Conservation (phyloP, 2,329 filamentous ascomycete species). For the Fusarium lyarnte region DNA sequence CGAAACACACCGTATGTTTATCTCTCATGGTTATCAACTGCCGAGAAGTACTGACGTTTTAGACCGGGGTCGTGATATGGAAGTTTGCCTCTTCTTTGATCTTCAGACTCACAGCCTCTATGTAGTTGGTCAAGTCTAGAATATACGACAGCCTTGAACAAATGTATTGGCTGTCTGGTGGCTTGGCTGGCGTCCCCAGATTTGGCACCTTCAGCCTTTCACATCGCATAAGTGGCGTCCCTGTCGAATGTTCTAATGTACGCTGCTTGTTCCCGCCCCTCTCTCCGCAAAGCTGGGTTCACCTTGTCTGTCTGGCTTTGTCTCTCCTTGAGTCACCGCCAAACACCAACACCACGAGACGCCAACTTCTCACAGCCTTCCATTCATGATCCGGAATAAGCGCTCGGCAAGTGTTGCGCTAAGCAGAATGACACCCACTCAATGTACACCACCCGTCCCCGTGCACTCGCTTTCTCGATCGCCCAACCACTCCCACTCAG, state of each 20-base stretch:
- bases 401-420: slow-evolving; percentile 34
- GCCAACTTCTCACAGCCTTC: slow-evolving; percentile 2
- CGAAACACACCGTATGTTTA: slow-evolving; percentile 11
- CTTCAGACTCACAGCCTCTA: background rate
- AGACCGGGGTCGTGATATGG: background rate
- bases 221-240: slow-evolving; percentile 30
- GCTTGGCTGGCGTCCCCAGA: slow-evolving; percentile 36
- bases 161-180: slow-evolving; percentile 28
- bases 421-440: slow-evolving; percentile 32
- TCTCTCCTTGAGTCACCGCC: slow-evolving; percentile 16
- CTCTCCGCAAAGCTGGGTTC: slow-evolving; percentile 28
- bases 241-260: slow-evolving; percentile 32
- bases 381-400: slow-evolving; percentile 22
- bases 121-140: background rate
- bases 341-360: slow-evolving; percentile 21
- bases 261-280: slow-evolving; percentile 25
- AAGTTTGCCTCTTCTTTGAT: background rate
- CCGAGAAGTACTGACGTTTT: slow-evolving; percentile 22
- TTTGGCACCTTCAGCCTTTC: slow-evolving; percentile 28
- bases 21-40: slow-evolving; percentile 34
- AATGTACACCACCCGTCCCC: slow-evolving; percentile 23
- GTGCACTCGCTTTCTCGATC: slow-evolving; percentile 30
- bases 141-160: slow-evolving; percentile 9
- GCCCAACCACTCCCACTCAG: slow-evolving; percentile 12
- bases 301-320: slow-evolving; percentile 18